Evolutionary conservation across 805 yeast genomes (phyloP).

Genomic region (Kodamaea kaohsiungensis): DNA sequence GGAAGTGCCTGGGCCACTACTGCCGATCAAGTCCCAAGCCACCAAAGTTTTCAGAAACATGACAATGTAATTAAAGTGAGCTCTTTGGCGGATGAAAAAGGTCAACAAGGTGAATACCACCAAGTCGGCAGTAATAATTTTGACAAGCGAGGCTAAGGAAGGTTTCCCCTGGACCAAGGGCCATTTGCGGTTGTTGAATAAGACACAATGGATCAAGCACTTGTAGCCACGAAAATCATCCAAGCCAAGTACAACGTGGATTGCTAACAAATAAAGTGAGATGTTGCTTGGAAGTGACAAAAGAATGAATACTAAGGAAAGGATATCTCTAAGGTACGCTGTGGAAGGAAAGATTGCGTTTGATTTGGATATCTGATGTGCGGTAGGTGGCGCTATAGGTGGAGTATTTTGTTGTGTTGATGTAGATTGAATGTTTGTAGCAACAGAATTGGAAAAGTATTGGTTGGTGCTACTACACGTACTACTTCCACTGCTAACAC

Average conservation of each 20-base stretch:
- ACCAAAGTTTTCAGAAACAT: slow-evolving; percentile 16
- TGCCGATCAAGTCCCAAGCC: slow-evolving; percentile 16
- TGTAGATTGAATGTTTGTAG: not conserved
- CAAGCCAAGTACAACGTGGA: slow-evolving; percentile 14
- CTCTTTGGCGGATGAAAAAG: slow-evolving; percentile 9
- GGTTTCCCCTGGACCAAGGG: not conserved
- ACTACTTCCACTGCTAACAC: not conserved
- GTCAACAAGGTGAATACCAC: not conserved
- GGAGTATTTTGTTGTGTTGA: not conserved
- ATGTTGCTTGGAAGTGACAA: slow-evolving; percentile 15
- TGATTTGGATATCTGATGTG: not conserved
- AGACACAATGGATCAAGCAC: slow-evolving; percentile 10
- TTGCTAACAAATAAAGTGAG: slow-evolving; percentile 12
- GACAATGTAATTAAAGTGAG: slow-evolving; percentile 16
- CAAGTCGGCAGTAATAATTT: not conserved
- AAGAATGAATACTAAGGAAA: slow-evolving; percentile 15
- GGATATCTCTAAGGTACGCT: slow-evolving; percentile 14
- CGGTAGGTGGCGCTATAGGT: not conserved
- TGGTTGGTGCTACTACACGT: not conserved
- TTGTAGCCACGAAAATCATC: slow-evolving; percentile 16
- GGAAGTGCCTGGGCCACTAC: slow-evolving; percentile 1
- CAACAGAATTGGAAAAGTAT: not conserved
- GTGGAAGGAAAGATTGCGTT: slow-evolving; percentile 4
- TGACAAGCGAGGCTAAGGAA: not conserved
- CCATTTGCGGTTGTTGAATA: slow-evolving; percentile 8